Base-by-base conservation (phyloP, 1,139 yeast genomes). In the Suhomyces kunorum region DNA sequence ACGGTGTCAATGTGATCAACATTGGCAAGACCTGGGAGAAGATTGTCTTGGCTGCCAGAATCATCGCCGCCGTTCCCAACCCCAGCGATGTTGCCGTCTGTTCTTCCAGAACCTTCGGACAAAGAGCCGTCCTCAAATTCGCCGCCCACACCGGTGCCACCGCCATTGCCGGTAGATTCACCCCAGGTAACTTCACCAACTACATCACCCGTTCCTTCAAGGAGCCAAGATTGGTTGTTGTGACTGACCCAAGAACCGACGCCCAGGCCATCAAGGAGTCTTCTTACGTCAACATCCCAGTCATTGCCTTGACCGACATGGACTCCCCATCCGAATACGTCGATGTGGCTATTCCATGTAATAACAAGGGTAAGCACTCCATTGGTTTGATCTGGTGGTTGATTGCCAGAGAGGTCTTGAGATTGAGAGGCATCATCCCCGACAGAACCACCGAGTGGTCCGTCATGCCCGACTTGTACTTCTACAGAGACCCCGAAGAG, bases 401-500 rank as follows among this genome's bases (percentile, higher is more conserved):
- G 78, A 74, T 92, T 66, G 95, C 98, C 67, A 89, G 99, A 81
- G 99, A 92, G 81, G 98, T 92, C 66, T 85, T 92, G 73, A 88
- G 99, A 83, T 86, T 92, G 75, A 87, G 97, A 81, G 98, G 99
- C 71, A 85, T 90, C 70, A 78, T 92, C 64, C 90, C 95, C 71
- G 88, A 87, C 88, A 90, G 99, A 83, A 72, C 87, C 61, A 87
- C 94, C 74, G 87, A 86, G 73, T 92, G 99, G 99, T 79, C 95
- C 62, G 94, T 92, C 72, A 94, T 92, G 98, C 98, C 98, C 77
- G 99, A 92, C 81, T 84, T 90, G 78, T 92, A 90, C 89, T 92
- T 92, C 90, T 92, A 92, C 98, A 92, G 99, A 85, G 97, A 92
- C 80, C 98, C 98, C 69, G 98, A 92, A 81, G 99, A 92, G 79